Conservation (phyloP, 805 yeast species). For the Myxozyma neotropica region DNA sequence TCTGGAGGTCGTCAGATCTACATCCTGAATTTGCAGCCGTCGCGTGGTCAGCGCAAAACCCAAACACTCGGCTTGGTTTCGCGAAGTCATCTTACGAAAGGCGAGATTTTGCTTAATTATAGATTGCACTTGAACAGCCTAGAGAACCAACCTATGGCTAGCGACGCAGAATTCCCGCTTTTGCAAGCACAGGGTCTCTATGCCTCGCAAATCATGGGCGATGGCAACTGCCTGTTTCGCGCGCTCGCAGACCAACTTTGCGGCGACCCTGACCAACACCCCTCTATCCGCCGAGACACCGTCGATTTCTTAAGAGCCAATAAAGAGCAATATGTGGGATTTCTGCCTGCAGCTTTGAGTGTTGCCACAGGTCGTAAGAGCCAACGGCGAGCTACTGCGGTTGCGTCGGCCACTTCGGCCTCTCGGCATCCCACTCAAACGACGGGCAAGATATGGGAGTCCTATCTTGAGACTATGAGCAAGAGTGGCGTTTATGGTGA, state of each 20-base stretch:
- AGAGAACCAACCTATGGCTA: not conserved
- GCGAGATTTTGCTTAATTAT: too few species aligned
- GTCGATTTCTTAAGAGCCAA: conserved; percentile 42
- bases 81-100: too few species aligned
- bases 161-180: conserved; percentile 43
- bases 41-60: too few species aligned
- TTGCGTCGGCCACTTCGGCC: conserved; percentile 12
- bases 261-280: conserved; percentile 43
- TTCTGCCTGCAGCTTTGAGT: conserved; percentile 22
- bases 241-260: conserved; percentile 47
- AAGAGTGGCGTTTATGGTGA: conserved; percentile 49
- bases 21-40: not conserved
- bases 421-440: not conserved
- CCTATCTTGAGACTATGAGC: conserved; percentile 43
- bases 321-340: conserved; percentile 37
- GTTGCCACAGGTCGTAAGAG: conserved; percentile 18
- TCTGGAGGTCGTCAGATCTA: not conserved
- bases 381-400: conserved; percentile 21
- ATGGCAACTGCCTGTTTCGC: conserved; percentile 50
- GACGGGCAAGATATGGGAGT: conserved; percentile 41
- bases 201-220: conserved; percentile 46
- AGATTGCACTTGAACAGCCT: not conserved
- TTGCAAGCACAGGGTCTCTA: conserved; percentile 43
- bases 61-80: too few species aligned
- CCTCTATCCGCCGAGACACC: conserved; percentile 40